These are phyloP conservation scores for Sutorius eximius DNA, from an alignment of 1,284 basidiomycete genomes.

Conservation along the genomic window DNA sequence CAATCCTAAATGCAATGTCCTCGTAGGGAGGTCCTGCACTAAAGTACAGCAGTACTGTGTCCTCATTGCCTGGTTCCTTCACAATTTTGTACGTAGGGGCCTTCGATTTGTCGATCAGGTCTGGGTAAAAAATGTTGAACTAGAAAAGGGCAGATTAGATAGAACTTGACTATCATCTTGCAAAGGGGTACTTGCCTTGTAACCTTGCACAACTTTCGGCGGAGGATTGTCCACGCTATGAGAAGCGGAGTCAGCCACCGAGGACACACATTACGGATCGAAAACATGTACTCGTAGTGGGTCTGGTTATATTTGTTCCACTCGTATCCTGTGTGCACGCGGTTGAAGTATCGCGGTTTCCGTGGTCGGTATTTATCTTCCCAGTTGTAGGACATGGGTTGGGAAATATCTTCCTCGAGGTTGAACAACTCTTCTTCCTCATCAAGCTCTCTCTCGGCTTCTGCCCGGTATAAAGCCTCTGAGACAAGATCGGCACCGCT, in stretches of 20 bases:
- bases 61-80: constrained; percentile 89
- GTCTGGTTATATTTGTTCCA: constrained; percentile 99
- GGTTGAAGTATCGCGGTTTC: constrained; percentile 98
- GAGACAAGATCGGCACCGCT: constrained; percentile 77
- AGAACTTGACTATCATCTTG: constrained; percentile 17
- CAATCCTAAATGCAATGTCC: constrained; percentile 97
- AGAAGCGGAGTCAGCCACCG: constrained; percentile 14
- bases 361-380: constrained; percentile 99
- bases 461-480: constrained; percentile 82
- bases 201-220: constrained; percentile 97
- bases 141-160: constrained; percentile 32
- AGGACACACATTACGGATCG: background rate
- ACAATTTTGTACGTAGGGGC: constrained; percentile 95
- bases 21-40: constrained; percentile 98
- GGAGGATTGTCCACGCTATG: constrained; percentile 90
- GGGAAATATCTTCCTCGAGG: constrained; percentile 81
- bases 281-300: constrained; percentile 84
- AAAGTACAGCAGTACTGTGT: constrained; percentile 92
- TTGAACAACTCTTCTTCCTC: constrained; percentile 96
- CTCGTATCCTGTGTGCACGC: constrained; percentile 99
- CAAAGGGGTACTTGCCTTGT: constrained; percentile 65
- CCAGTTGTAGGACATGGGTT: constrained; percentile 90
- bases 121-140: constrained; percentile 96
- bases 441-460: constrained; percentile 89
- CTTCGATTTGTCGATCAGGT: constrained; percentile 95